Percentiles rank a stretch among this genome's conserved stretches.
Evolutionary conservation across 371 early-diverging fungal genomes (phyloP).

Genomic region (Rozella allomycis): DNA sequence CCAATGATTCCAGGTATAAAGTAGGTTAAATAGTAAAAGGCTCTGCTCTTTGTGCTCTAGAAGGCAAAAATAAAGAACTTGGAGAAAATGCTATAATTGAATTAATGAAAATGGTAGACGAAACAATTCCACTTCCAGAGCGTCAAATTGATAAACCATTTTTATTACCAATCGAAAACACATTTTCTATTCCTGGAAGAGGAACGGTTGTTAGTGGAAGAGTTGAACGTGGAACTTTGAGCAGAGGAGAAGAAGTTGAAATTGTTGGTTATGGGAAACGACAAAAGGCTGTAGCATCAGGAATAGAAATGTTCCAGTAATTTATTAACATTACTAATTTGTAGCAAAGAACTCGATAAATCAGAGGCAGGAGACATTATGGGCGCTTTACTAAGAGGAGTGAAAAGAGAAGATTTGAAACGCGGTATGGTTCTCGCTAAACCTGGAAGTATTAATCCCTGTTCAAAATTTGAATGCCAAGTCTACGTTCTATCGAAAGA

Average conservation of each 20-base stretch:
- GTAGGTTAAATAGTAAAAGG: too few species aligned
- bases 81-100: conserved; percentile 64
- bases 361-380: conserved; percentile 96
- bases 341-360: conserved; percentile 48
- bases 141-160: conserved; percentile 94
- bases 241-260: conserved; percentile 85
- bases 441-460: conserved; percentile 75
- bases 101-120: conserved; percentile 84
- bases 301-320: conserved; percentile 97
- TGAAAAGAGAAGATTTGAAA: conserved; percentile 86
- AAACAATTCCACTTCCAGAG: conserved; percentile 73
- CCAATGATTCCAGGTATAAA: conserved; percentile 88
- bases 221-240: conserved; percentile 85
- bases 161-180: conserved; percentile 69
- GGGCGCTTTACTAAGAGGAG: conserved; percentile 85
- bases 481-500: conserved; percentile 88
- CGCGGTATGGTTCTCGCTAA: conserved; percentile 82
- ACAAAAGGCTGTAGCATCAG: conserved; percentile 78
- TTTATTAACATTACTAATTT: background rate
- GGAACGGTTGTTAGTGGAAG: conserved; percentile 96
- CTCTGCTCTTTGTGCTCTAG: conserved; percentile 88
- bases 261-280: conserved; percentile 74
- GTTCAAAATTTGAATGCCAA: conserved; percentile 76
- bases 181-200: conserved; percentile 95
- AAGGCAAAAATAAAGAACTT: conserved; percentile 72